Conservation (phyloP, 176 grass and related monocot genomes). For the Phoenix dactylifera region DNA sequence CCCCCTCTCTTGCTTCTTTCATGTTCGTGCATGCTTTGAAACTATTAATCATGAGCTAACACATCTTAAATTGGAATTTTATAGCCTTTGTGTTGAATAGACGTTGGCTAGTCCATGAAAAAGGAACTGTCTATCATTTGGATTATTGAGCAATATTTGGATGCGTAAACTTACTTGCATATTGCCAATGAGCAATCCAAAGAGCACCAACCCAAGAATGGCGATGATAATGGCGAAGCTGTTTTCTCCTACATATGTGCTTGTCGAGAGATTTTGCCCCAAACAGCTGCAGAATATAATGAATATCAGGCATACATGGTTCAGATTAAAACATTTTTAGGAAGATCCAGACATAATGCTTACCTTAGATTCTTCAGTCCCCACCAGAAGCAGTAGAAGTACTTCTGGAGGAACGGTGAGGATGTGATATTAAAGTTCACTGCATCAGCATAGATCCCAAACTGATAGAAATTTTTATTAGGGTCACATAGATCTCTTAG, state of each 20-base stretch:
- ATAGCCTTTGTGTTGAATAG: too few relatives aligned
- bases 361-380: slow-evolving; percentile 93
- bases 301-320: not conserved
- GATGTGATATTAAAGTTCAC: slow-evolving; percentile 48
- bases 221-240: slow-evolving; percentile 70
- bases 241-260: slow-evolving; percentile 27
- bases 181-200: slow-evolving; percentile 90
- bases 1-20: too few relatives aligned
- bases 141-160: too few relatives aligned
- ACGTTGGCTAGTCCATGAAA: too few relatives aligned
- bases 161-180: slow-evolving; percentile 35
- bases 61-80: too few relatives aligned
- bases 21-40: too few relatives aligned
- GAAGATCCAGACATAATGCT: not conserved
- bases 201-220: slow-evolving; percentile 74
- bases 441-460: slow-evolving; percentile 77
- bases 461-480: slow-evolving; percentile 51
- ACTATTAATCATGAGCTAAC: too few relatives aligned
- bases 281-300: slow-evolving; percentile 12
- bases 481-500: slow-evolving; percentile 45
- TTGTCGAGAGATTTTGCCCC: slow-evolving; percentile 81
- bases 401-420: slow-evolving; percentile 73
- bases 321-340: not conserved
- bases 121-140: too few relatives aligned
- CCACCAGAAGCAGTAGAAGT: slow-evolving; percentile 99